Percentiles rank a stretch among this genome's conserved stretches.
Evolutionary conservation across 2,329 filamentous ascomycete genomes (phyloP).

Genomic region (Delphinella strobiligena): DNA sequence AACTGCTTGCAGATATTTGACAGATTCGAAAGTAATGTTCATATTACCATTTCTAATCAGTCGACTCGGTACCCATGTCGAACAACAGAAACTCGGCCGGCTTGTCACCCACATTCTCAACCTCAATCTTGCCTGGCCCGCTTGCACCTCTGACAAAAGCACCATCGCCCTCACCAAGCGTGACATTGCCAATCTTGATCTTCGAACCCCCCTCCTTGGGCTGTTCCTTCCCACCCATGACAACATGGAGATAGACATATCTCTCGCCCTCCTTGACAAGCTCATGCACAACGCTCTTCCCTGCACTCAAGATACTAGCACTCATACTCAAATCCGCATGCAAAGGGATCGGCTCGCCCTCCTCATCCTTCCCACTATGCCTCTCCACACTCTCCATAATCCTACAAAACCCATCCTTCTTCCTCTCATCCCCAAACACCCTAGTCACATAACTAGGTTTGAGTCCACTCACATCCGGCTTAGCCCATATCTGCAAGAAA

Average conservation of each 20-base stretch:
- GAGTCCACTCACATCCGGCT: slow-evolving; percentile 63
- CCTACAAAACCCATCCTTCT: slow-evolving; percentile 56
- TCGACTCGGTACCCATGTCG: slow-evolving; percentile 29
- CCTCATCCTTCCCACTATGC: slow-evolving; percentile 53
- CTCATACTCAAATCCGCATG: slow-evolving; percentile 78
- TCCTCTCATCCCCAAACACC: slow-evolving; percentile 60
- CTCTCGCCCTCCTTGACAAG: slow-evolving; percentile 52
- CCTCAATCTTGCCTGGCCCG: slow-evolving; percentile 31
- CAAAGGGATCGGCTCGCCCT: slow-evolving; percentile 62
- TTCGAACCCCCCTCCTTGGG: slow-evolving; percentile 60
- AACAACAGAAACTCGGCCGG: slow-evolving; percentile 38
- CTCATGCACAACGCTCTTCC: slow-evolving; percentile 56
- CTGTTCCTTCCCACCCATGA: slow-evolving; percentile 48
- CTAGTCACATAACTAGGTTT: slow-evolving; percentile 65
- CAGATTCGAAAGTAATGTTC: no score
- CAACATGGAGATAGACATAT: slow-evolving; percentile 70
- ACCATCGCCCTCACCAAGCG: slow-evolving; percentile 67
- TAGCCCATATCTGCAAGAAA: slow-evolving; percentile 81
- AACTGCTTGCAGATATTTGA: no score
- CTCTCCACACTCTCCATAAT: slow-evolving; percentile 63
- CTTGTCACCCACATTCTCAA: slow-evolving; percentile 35
- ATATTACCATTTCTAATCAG: no score
- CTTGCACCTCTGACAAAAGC: slow-evolving; percentile 52
- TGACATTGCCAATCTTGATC: slow-evolving; percentile 55
- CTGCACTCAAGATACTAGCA: slow-evolving; percentile 58